Percentiles rank a stretch among this genome's conserved stretches.
These are phyloP conservation scores for Lactarius hengduanensis DNA, from an alignment of 768 basidiomycete genomes.

Conservation along the genomic window DNA sequence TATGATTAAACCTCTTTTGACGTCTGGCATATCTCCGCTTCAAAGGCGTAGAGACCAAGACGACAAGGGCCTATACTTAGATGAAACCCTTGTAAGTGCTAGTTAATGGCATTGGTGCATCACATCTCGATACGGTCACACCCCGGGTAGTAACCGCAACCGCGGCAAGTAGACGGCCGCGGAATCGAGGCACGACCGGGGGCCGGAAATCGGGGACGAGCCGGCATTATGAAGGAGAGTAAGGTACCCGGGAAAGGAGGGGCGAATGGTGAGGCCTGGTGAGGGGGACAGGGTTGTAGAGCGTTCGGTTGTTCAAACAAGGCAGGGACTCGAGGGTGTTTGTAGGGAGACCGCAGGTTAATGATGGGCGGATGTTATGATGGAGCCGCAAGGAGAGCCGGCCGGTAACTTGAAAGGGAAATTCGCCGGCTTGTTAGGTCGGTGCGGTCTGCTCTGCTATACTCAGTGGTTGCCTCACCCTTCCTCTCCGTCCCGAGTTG, in stretches of 20 bases:
- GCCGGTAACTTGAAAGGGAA: constrained; percentile 29
- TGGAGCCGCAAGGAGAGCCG: constrained; percentile 20
- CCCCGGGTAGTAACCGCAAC: constrained; percentile 11
- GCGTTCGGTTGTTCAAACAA: neutral
- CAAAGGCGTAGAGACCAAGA: neutral
- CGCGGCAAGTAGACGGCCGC: constrained; percentile 19
- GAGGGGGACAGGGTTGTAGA: neutral
- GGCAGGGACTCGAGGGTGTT: neutral
- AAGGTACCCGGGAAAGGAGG: neutral
- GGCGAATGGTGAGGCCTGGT: no score
- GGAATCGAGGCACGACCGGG: constrained; percentile 17
- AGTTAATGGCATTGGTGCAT: constrained; percentile 1
- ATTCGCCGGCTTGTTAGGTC: constrained; percentile 24
- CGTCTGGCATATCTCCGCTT: neutral
- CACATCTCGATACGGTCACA: constrained; percentile 19
- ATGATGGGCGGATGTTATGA: neutral
- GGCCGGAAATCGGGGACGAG: constrained; percentile 4
- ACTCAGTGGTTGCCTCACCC: constrained; percentile 3
- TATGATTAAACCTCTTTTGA: no score
- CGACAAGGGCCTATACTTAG: neutral
- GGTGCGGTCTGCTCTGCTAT: constrained; percentile 1
- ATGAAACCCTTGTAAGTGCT: neutral
- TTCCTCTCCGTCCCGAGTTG: constrained; percentile 2
- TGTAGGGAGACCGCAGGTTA: neutral
- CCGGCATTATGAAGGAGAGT: neutral